phyloP scores from a whole-genome alignment of 352 stramenopile genomes.

The Pilasporangium apinafurcum region DNA sequence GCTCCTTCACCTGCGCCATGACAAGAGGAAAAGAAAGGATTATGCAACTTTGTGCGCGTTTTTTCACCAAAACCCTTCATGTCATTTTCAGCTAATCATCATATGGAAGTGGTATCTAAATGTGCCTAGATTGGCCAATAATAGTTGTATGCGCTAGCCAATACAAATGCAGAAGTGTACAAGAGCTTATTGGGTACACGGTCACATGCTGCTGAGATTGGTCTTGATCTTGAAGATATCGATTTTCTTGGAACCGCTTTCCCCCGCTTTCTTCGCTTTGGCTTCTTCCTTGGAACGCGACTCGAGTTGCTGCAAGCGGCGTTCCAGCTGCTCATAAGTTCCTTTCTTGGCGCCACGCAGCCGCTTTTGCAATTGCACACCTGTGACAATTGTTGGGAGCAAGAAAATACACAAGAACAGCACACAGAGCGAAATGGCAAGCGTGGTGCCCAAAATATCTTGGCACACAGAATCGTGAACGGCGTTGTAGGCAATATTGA shows the following conservation, averaged over 20 bases:
- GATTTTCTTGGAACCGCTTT: slow-evolving; percentile 15
- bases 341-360: slow-evolving; percentile 71
- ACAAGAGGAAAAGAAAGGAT: no score
- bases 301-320: slow-evolving; percentile 60
- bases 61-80: no score
- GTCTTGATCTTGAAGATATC: slow-evolving; percentile 50
- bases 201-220: slow-evolving; percentile 12
- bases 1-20: slow-evolving; percentile 37
- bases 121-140: no score
- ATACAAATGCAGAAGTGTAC: no score
- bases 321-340: slow-evolving; percentile 73
- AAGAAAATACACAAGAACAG: slow-evolving; percentile 75
- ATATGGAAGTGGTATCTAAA: no score
- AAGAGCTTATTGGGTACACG: no score
- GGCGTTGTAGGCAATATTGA: slow-evolving; percentile 78
- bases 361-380: slow-evolving; percentile 71
- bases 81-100: no score
- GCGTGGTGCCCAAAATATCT: slow-evolving; percentile 68
- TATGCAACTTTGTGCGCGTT: no score
- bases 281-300: slow-evolving; percentile 40
- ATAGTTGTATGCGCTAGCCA: no score
- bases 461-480: slow-evolving; percentile 68
- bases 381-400: slow-evolving; percentile 63
- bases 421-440: slow-evolving; percentile 71
- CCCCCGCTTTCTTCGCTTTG: slow-evolving; percentile 10